Percentiles rank a stretch among this genome's conserved stretches.
Evolutionary conservation across 2,329 filamentous ascomycete species (phyloP).

Genomic region (Teratosphaeria nubilosa): DNA sequence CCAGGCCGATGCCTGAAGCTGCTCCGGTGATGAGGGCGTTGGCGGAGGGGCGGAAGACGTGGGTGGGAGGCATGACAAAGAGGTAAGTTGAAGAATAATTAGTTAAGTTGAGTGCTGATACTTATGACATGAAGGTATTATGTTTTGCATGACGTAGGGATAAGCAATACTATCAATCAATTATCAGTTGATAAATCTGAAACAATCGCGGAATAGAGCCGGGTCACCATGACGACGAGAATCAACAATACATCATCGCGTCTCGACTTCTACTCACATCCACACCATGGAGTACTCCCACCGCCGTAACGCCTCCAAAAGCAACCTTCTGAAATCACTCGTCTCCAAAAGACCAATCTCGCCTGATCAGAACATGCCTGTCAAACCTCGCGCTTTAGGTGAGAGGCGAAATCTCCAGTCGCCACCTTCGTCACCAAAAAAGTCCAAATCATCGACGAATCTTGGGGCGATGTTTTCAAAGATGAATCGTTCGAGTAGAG

Average conservation of each 20-base stretch:
- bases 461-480: slow-evolving; percentile 67
- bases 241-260: no score
- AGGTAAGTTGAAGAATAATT: background rate
- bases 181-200: no score
- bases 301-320: slow-evolving; percentile 23
- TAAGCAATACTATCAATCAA: no score
- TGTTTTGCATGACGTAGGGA: no score
- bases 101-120: background rate
- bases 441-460: slow-evolving; percentile 74
- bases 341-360: slow-evolving; percentile 40
- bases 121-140: no score
- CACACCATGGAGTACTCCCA: slow-evolving; percentile 9
- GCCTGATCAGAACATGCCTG: slow-evolving; percentile 23
- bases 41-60: slow-evolving; percentile 24
- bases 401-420: slow-evolving; percentile 24
- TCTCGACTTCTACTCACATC: background rate
- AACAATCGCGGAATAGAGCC: no score
- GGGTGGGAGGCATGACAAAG: no score
- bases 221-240: no score
- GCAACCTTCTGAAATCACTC: slow-evolving; percentile 44
- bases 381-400: slow-evolving; percentile 16
- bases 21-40: slow-evolving; percentile 72
- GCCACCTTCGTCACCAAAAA: slow-evolving; percentile 39
- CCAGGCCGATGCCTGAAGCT: slow-evolving; percentile 66
- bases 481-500: slow-evolving; percentile 57